phyloP scores from a whole-genome alignment of 176 grass and related monocot species.

The Otatea glauca region DNA sequence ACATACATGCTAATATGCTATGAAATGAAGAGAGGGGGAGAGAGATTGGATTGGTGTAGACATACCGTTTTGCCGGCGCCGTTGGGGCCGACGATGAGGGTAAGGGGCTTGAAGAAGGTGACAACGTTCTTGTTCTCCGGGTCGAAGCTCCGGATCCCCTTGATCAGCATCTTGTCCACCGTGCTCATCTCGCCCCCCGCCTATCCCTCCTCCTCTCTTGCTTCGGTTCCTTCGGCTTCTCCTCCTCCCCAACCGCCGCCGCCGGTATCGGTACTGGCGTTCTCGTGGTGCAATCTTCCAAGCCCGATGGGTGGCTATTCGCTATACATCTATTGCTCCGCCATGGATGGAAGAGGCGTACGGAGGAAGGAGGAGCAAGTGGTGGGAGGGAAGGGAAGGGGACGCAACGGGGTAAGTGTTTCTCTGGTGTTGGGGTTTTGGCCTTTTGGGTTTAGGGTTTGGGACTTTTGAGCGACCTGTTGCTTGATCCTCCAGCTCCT shows the following conservation, averaged over 20 bases:
- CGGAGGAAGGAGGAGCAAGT: background rate
- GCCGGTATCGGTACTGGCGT: background rate
- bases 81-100: slow-evolving; percentile 96
- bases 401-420: background rate
- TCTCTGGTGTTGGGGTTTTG: slow-evolving; percentile 10
- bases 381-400: background rate
- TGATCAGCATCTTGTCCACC: slow-evolving; percentile 99
- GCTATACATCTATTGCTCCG: slow-evolving; percentile 9
- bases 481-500: too few species aligned
- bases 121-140: slow-evolving; percentile 99
- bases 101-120: slow-evolving; percentile 97
- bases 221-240: background rate
- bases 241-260: background rate
- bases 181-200: slow-evolving; percentile 74
- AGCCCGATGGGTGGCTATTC: background rate
- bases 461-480: background rate
- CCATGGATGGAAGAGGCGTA: slow-evolving; percentile 32
- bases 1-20: background rate
- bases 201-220: background rate
- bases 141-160: slow-evolving; percentile 96
- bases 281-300: background rate
- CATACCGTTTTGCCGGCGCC: slow-evolving; percentile 90
- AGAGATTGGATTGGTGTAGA: slow-evolving; percentile 30
- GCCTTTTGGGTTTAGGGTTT: slow-evolving; percentile 38
- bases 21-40: background rate